Base-by-base conservation (phyloP, 1,284 basidiomycete species). In the Trichosporon inkin region DNA sequence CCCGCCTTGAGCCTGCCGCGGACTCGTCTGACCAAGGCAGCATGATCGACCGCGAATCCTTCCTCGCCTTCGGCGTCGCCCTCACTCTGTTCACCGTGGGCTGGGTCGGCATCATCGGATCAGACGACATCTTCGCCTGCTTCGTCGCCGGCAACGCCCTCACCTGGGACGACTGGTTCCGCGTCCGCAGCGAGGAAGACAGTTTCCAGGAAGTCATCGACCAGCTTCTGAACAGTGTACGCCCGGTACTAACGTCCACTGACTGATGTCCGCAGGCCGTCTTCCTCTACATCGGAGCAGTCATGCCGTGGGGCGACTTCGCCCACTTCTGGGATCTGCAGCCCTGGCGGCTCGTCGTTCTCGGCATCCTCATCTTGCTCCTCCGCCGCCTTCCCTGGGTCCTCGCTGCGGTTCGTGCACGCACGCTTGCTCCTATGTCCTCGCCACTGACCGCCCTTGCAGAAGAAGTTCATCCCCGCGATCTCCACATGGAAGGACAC, bases 241-340 rank as follows among this genome's bases (percentile, higher is more conserved):
- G 37, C 34, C 20, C 41, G 35, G 14, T 1, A 10, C 1, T 1
- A 19, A n/a, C n/a, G n/a, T 28, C 28, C 13, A 10, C 5, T 4
- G 20, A 13, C 19, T 11, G 10, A 20, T 13, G 6, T 0, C 2
- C 14, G 13, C 17, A 76, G 74, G 78, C 68, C 0, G 67, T 78
- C 38, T 96, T 96, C 80, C 83, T 94, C 20, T 95, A 87, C 72
- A 86, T 95, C 58, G 92, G 92, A 62, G 90, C 92, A 35, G 91
- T 92, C 84, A 90, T 92, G 84, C 93, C 93, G 0, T 96, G 76
- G 76, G 19, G 22, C 6, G 61, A 78, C 32, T 75, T 77, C 60
- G 64, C 66, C 36, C 68, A 74, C 34, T 77, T 79, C 61, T 80
- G 78, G 64, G 75, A 79, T 35, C 79, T 96, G 54, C 84, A 82